phyloP scores from a whole-genome alignment of 192 early-diverging fungal species.

The Spinellus fusiger region DNA sequence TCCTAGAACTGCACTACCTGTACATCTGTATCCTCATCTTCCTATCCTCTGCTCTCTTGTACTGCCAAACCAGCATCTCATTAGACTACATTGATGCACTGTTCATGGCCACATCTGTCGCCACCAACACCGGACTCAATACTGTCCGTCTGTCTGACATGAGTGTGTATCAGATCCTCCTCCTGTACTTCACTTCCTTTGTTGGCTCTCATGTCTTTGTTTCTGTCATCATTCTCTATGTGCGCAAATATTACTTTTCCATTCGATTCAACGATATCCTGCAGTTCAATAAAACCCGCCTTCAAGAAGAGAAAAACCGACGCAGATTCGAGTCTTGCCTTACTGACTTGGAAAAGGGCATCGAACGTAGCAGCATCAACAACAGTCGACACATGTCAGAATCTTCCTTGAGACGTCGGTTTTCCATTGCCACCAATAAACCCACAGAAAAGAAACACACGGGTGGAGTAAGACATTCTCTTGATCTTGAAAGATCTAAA shows the following conservation, averaged over 20 bases:
- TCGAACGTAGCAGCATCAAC: too few relatives aligned
- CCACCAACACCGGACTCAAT: conserved; percentile 29
- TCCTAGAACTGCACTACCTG: conserved; percentile 24
- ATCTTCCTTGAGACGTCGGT: too few relatives aligned
- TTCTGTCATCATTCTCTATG: conserved; percentile 15
- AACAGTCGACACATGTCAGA: too few relatives aligned
- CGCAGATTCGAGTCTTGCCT: not conserved
- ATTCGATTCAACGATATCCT: conserved; percentile 27
- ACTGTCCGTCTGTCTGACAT: conserved; percentile 22
- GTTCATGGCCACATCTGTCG: conserved; percentile 22
- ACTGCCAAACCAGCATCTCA: conserved; percentile 17
- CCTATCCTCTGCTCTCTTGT: conserved; percentile 20
- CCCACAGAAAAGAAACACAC: too few relatives aligned
- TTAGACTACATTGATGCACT: conserved; percentile 26
- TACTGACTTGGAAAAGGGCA: not conserved
- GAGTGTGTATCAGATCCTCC: conserved; percentile 17
- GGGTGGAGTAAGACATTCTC: too few relatives aligned
- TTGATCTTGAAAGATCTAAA: too few relatives aligned
- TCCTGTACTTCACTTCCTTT: conserved; percentile 17
- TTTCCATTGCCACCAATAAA: too few relatives aligned
- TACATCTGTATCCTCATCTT: conserved; percentile 19
- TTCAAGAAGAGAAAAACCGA: conserved; percentile 3
- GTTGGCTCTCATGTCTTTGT: conserved; percentile 21
- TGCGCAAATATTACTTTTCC: conserved; percentile 25
- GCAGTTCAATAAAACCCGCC: conserved; percentile 4